These are phyloP conservation scores for Juncus effusus DNA, from an alignment of 176 grass and related monocot species.

Conservation along the genomic window DNA sequence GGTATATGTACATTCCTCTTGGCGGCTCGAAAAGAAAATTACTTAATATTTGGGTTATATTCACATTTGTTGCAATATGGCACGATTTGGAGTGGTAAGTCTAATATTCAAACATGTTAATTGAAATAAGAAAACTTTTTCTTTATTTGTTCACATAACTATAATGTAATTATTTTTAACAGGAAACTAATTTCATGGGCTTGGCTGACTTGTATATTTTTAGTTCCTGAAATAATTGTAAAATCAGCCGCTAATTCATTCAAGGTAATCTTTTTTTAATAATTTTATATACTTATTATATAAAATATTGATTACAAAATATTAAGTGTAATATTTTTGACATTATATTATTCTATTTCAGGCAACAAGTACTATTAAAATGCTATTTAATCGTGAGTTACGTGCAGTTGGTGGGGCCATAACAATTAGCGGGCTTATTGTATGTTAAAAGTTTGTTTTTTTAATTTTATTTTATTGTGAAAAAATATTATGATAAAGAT, in stretches of 20 bases:
- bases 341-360: conserved; percentile 22
- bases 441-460: conserved; percentile 18
- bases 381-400: conserved; percentile 57
- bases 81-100: conserved; percentile 90
- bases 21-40: conserved; percentile 81
- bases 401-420: conserved; percentile 64
- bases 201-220: conserved; percentile 96
- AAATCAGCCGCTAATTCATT: conserved; percentile 59
- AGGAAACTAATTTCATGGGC: conserved; percentile 97
- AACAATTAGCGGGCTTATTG: conserved; percentile 89
- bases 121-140: too few species aligned
- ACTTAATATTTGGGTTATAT: conserved; percentile 94
- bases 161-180: too few species aligned
- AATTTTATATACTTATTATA: not conserved
- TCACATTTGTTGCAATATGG: conserved; percentile 94
- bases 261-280: conserved; percentile 45
- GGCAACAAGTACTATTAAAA: conserved; percentile 55
- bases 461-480: too few species aligned
- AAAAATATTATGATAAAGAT: not conserved
- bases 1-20: conserved; percentile 95
- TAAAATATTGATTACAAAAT: too few species aligned
- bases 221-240: conserved; percentile 75
- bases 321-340: too few species aligned
- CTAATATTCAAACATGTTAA: too few species aligned
- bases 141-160: too few species aligned